Percentiles rank a stretch among this genome's conserved stretches.
These are phyloP conservation scores for Dentiscutata heterogama DNA, from an alignment of 371 early-diverging fungal species.

Conservation along the genomic window DNA sequence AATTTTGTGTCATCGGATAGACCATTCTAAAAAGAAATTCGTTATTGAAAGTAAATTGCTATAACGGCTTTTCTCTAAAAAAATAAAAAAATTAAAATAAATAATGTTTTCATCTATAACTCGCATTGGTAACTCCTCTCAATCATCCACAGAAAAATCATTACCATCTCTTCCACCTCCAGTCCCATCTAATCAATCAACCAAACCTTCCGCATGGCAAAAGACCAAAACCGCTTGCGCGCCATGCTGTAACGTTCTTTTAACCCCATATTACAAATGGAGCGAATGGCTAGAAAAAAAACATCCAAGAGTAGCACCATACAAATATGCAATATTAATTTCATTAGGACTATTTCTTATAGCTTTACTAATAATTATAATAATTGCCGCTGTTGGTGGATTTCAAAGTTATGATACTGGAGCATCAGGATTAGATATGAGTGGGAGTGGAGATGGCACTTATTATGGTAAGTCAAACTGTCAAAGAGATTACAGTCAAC, in stretches of 20 bases:
- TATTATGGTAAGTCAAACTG: conserved; percentile 20
- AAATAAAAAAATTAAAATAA: too few species aligned
- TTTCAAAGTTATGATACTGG: background rate
- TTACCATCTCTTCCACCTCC: too few species aligned
- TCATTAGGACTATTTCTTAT: background rate
- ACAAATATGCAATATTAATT: background rate
- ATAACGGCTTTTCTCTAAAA: too few species aligned
- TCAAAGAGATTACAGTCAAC: too few species aligned
- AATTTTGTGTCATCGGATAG: too few species aligned
- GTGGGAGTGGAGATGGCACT: conserved; percentile 40
- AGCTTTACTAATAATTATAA: background rate
- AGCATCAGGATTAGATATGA: background rate
- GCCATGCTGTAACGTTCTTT: background rate
- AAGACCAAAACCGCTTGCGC: background rate
- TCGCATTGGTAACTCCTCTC: too few species aligned
- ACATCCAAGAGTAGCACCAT: conserved; percentile 6
- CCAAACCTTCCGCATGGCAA: too few species aligned
- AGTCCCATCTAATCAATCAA: too few species aligned
- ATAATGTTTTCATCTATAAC: too few species aligned
- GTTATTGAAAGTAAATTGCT: too few species aligned
- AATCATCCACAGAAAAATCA: too few species aligned
- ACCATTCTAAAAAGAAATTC: too few species aligned
- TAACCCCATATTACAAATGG: background rate
- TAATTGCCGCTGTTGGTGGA: conserved; percentile 22
- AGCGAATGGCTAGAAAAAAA: background rate